Percentiles rank a stretch among this genome's conserved stretches.
phyloP scores from a whole-genome alignment of 225 moss, liverwort and hornwort genomes.

The Bryoerythrophyllum caledonicum region DNA sequence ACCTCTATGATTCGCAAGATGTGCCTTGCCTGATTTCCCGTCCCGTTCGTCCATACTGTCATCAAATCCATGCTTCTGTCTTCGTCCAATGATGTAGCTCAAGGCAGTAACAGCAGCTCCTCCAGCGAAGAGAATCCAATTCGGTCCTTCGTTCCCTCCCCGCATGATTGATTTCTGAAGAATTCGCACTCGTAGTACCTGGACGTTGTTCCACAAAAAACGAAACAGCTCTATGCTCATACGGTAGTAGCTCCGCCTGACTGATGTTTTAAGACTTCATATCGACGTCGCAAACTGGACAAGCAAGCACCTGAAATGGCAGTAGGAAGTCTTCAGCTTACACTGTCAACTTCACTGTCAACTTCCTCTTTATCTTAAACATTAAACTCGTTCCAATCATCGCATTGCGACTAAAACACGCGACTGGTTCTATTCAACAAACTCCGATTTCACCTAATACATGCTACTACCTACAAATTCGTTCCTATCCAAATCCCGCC shows the following conservation, averaged over 20 bases:
- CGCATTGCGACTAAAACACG: no score
- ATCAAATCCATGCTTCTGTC: conserved; percentile 54
- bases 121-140: conserved; percentile 86
- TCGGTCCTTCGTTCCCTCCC: conserved; percentile 69
- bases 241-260: conserved; percentile 18
- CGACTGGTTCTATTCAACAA: conserved; percentile 6
- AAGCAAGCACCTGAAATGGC: conserved; percentile 29
- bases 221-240: conserved; percentile 19
- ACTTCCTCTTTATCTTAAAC: not conserved
- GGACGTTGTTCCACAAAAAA: conserved; percentile 8
- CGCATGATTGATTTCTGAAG: conserved; percentile 33
- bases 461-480: conserved; percentile 1
- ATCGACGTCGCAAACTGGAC: conserved; percentile 13
- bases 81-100: conserved; percentile 73
- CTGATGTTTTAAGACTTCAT: conserved; percentile 17
- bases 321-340: conserved; percentile 16
- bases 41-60: conserved; percentile 32
- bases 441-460: not conserved
- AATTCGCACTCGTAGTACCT: conserved; percentile 22
- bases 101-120: conserved; percentile 86
- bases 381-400: conserved; percentile 8
- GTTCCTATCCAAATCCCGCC: not conserved
- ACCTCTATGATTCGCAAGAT: conserved; percentile 47
- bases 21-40: conserved; percentile 35
- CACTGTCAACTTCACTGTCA: not conserved